A percentile compares a stretch with the other conserved stretches of the same genome.
These are phyloP conservation scores for Hypoxylon perforatum DNA, from an alignment of 495 filamentous ascomycete genomes.

Conservation along the genomic window DNA sequence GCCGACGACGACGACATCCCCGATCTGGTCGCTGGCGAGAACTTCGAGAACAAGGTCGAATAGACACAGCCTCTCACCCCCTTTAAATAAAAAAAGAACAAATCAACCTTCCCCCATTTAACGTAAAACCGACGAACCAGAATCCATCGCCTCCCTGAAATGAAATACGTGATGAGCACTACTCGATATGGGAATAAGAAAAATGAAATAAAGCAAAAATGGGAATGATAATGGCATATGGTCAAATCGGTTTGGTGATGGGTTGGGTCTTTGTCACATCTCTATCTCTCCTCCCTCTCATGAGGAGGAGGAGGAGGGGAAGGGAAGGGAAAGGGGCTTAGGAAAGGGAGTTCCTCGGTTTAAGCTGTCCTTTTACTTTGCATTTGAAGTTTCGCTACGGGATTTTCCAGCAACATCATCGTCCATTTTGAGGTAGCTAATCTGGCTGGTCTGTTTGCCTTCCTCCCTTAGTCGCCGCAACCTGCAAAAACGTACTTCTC, in stretches of 20 bases:
- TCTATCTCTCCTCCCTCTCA: constrained; percentile 13
- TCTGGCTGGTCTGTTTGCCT: constrained; percentile 22
- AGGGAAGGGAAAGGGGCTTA: constrained; percentile 19
- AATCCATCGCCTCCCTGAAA: constrained; percentile 5
- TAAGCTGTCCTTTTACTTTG: constrained; percentile 27
- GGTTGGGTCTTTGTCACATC: constrained; percentile 21
- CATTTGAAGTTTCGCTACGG: constrained; percentile 15
- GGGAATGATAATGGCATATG: constrained; percentile 39
- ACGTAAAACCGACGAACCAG: constrained; percentile 7
- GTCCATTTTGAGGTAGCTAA: constrained; percentile 33
- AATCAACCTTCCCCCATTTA: background rate
- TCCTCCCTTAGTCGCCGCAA: background rate
- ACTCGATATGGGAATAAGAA: constrained; percentile 12
- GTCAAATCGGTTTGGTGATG: constrained; percentile 26
- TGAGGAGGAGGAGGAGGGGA: no score
- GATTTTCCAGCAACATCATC: constrained; percentile 5
- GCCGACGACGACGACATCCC: constrained; percentile 90
- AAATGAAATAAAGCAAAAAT: constrained; percentile 7
- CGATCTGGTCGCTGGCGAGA: constrained; percentile 93
- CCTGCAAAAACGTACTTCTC: constrained; percentile 7
- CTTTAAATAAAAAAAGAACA: constrained; percentile 1
- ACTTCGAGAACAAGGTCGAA: constrained; percentile 96
- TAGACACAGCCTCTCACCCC: constrained; percentile 60
- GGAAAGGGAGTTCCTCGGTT: constrained; percentile 37
- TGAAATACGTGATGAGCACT: constrained; percentile 26